Conservation (phyloP, 352 stramenopile species). For the Globisporangium solare region DNA sequence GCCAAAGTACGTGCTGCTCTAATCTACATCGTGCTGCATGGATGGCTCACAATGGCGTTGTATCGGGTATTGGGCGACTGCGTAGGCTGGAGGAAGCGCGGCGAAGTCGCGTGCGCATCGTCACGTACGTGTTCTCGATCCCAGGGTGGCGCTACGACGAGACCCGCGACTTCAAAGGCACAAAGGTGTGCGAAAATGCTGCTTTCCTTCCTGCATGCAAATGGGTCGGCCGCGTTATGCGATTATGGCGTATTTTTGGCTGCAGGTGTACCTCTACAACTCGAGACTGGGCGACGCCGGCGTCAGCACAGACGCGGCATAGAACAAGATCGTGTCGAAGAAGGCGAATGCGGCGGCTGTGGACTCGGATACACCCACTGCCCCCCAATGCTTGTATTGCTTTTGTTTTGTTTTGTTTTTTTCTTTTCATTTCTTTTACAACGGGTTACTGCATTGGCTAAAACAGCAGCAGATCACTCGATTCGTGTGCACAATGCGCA, state of each 20-base stretch:
- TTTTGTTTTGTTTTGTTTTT: background rate
- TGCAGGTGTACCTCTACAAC: conserved; percentile 63
- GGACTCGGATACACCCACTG: background rate
- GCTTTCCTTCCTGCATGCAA: background rate
- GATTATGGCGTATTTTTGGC: background rate
- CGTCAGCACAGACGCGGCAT: background rate
- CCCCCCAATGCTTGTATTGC: background rate
- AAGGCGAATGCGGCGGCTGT: background rate
- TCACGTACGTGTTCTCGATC: conserved; percentile 82
- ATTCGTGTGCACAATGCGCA: too few species aligned
- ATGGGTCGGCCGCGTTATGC: background rate
- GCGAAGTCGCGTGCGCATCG: conserved; percentile 52
- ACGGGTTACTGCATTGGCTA: too few species aligned
- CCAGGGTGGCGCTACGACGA: conserved; percentile 57
- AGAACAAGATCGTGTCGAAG: background rate
- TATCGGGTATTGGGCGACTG: too few species aligned
- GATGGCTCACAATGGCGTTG: background rate
- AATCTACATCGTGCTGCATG: too few species aligned
- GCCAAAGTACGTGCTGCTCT: conserved; percentile 39
- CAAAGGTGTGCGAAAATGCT: conserved; percentile 51
- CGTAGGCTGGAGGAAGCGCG: conserved; percentile 65
- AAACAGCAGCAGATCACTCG: too few species aligned
- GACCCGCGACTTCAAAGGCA: conserved; percentile 76
- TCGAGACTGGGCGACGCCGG: background rate
- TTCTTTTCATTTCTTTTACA: background rate